phyloP scores from a whole-genome alignment of 2,329 filamentous ascomycete species.

The Phoma herbarum region DNA sequence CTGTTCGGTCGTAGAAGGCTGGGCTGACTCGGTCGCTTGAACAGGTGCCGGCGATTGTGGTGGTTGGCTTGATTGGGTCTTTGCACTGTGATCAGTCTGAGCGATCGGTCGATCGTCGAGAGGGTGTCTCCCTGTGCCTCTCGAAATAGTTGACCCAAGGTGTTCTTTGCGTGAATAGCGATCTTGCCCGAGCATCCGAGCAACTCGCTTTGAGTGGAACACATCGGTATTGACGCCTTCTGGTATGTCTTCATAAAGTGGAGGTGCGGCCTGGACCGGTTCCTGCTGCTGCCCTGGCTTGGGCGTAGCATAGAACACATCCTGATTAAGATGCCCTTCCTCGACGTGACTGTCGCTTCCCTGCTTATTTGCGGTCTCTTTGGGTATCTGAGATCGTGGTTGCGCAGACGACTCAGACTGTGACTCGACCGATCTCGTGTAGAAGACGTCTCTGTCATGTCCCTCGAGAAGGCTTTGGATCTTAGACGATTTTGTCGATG shows the following conservation, averaged over 20 bases:
- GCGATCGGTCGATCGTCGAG: slow-evolving; percentile 49
- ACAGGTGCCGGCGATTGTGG: slow-evolving; percentile 24
- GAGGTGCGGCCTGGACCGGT: slow-evolving; percentile 42
- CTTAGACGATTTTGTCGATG: slow-evolving; percentile 31
- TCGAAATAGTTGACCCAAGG: slow-evolving; percentile 37
- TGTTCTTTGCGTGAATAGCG: slow-evolving; percentile 45
- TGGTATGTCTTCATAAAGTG: slow-evolving; percentile 57
- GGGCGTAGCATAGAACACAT: slow-evolving; percentile 60
- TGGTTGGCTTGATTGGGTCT: slow-evolving; percentile 36
- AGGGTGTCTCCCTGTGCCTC: slow-evolving; percentile 44
- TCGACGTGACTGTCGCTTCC: slow-evolving; percentile 52
- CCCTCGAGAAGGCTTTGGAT: slow-evolving; percentile 45
- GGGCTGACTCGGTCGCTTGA: slow-evolving; percentile 10
- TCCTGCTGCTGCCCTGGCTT: slow-evolving; percentile 35
- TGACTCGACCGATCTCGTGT: slow-evolving; percentile 58
- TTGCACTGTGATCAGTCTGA: slow-evolving; percentile 51
- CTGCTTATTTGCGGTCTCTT: slow-evolving; percentile 58
- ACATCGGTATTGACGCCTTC: slow-evolving; percentile 68
- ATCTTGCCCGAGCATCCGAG: slow-evolving; percentile 63
- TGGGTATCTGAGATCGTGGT: slow-evolving; percentile 65
- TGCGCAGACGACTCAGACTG: slow-evolving; percentile 61
- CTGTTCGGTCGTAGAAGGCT: slow-evolving; percentile 31
- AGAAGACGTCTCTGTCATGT: slow-evolving; percentile 66
- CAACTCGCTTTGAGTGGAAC: slow-evolving; percentile 68
- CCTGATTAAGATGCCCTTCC: slow-evolving; percentile 61